Evolutionary conservation across 352 stramenopile species (phyloP), one percentile per base, ranked within the genome.

Genomic region (Globisporangium echinulatum): DNA sequence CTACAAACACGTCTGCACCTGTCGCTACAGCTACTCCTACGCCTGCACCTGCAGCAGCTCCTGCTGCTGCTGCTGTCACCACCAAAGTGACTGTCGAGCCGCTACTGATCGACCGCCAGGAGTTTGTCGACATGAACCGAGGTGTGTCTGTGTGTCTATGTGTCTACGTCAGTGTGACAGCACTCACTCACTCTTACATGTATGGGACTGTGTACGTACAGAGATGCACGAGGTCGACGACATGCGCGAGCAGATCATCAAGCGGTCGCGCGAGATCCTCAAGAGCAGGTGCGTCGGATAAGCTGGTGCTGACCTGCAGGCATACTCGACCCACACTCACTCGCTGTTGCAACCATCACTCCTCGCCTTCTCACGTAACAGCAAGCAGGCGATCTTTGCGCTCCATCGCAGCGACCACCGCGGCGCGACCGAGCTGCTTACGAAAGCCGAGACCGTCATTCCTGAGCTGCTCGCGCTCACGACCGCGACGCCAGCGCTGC

Each of bases 341-440:
- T 25, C 25, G 25, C 25, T 25, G 25, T 25, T 25, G 25, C 25
- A 2, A 25, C 25, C 25, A 25, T 25, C 25, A 1, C 25, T 25
- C 25, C 25, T 25, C 25, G 25, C 1, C 25, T 25, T 25, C 25
- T 2, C 25, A 25, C 25, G 25, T 11, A 51, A 25, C 54, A 92
- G 92, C 61, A 98, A 98, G 66, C 87, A 98, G 64, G 83, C 90
- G 44, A 98, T 98, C 63, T 98, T 96, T 63, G 88, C 87, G 9
- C 73, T 98, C 49, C 95, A 98, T 84, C 90, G 95, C 9, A 80
- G 74, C 17, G 85, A 97, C 58, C 65, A 60, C 14, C 59, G 68
- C 1, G 67, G 82, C 40, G 89, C 94, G 9, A 80, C 48, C 2
- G 73, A 66, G 52, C 58, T 88, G 57, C 63, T 88, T 39, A 54